Percentiles rank a stretch among this genome's conserved stretches.
phyloP scores from a whole-genome alignment of 2,329 filamentous ascomycete genomes.

The Alternaria postmessia region DNA sequence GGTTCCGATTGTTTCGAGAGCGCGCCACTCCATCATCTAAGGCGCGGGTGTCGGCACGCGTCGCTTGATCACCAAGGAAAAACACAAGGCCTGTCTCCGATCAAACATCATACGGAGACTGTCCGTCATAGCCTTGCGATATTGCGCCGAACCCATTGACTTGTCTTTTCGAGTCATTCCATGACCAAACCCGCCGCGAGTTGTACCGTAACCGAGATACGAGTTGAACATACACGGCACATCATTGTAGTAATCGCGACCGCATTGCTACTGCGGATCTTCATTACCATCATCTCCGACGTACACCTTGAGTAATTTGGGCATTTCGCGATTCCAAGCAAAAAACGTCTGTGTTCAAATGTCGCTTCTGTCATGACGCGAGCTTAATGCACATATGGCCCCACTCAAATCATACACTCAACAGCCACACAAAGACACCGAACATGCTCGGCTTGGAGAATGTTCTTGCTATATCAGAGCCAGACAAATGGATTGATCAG shows the following conservation, averaged over 20 bases:
- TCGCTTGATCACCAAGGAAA: conserved; percentile 30
- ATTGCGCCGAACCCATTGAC: conserved; percentile 1
- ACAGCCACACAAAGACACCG: background rate
- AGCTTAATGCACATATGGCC: background rate
- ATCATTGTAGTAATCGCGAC: background rate
- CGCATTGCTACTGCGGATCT: background rate
- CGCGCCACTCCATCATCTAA: conserved; percentile 6
- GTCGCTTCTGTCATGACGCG: background rate
- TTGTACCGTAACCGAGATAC: background rate
- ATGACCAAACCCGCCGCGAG: background rate
- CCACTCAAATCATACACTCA: background rate
- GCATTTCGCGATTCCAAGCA: background rate
- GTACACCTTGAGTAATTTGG: background rate
- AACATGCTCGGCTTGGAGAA: background rate
- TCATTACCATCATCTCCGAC: background rate
- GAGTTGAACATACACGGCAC: background rate
- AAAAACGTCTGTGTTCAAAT: background rate
- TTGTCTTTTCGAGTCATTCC: background rate
- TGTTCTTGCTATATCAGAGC: background rate
- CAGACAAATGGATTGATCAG: background rate
- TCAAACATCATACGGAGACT: conserved; percentile 12
- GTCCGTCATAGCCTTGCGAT: conserved; percentile 8
- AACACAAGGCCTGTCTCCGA: conserved; percentile 15
- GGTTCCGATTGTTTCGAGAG: conserved; percentile 12
- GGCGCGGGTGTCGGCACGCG: conserved; percentile 16